These are phyloP conservation scores for Phytophthora multivora DNA, from an alignment of 352 stramenopile species.

Conservation along the genomic window DNA sequence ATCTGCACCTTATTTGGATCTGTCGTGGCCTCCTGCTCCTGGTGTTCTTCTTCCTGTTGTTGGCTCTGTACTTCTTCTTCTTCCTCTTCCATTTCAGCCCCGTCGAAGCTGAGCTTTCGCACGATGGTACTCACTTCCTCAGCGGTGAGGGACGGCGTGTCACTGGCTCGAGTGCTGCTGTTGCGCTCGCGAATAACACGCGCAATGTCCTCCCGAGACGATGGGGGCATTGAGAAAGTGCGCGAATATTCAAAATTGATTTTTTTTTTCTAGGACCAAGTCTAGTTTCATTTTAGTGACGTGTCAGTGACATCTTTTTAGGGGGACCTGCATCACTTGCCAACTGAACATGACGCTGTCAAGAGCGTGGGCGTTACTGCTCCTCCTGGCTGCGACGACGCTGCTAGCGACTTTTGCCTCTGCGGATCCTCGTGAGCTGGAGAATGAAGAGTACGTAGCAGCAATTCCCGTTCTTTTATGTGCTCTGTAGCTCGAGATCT, in stretches of 20 bases:
- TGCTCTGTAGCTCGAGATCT: constrained; percentile 15
- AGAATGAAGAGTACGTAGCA: constrained; percentile 61
- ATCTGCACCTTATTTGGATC: constrained; percentile 47
- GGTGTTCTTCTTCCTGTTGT: constrained; percentile 12
- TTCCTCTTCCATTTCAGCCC: constrained; percentile 37
- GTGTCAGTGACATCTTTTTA: constrained; percentile 10
- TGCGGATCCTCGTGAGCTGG: constrained; percentile 62
- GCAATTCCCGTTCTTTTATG: background rate
- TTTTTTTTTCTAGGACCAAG: background rate
- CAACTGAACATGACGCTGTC: constrained; percentile 16
- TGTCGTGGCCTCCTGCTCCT: constrained; percentile 17
- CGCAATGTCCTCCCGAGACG: constrained; percentile 27
- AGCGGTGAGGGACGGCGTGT: constrained; percentile 15
- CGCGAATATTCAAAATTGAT: constrained; percentile 14
- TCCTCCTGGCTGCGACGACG: constrained; percentile 38
- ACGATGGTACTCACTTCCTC: constrained; percentile 26
- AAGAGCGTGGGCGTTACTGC: constrained; percentile 20
- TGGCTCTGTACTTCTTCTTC: background rate
- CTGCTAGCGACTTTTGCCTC: constrained; percentile 34
- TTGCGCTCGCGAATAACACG: constrained; percentile 29
- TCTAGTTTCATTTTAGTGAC: background rate
- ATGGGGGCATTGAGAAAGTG: constrained; percentile 15
- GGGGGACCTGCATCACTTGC: background rate
- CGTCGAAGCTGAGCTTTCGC: constrained; percentile 75
- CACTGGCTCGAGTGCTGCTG: constrained; percentile 10